Evolutionary conservation across 2,329 filamentous ascomycete genomes (phyloP).

Genomic region (Cryphonectria radicalis): DNA sequence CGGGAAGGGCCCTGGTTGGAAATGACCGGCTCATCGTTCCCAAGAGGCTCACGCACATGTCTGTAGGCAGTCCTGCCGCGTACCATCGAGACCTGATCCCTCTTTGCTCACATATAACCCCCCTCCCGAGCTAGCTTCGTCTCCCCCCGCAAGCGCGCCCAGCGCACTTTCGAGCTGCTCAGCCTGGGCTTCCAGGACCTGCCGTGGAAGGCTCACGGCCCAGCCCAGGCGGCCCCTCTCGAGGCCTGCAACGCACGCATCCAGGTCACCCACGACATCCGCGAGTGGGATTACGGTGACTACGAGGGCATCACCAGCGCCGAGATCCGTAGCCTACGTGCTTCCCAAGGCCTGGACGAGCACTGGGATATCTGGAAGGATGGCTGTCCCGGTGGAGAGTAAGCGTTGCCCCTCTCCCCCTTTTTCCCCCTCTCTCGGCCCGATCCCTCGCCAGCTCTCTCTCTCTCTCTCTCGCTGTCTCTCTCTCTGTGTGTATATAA

Average conservation of each 20-base stretch:
- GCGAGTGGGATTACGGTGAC: slow-evolving; percentile 87
- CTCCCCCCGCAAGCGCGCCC: slow-evolving; percentile 81
- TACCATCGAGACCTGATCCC: background rate
- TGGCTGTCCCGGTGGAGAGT: slow-evolving; percentile 85
- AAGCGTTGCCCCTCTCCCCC: slow-evolving; percentile 41
- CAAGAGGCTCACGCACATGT: slow-evolving; percentile 81
- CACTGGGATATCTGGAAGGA: slow-evolving; percentile 90
- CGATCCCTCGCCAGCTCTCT: background rate
- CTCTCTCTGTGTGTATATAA: no score
- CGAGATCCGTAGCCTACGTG: slow-evolving; percentile 65
- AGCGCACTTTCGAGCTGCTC: slow-evolving; percentile 87
- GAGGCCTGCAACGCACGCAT: slow-evolving; percentile 63
- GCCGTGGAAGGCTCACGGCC: slow-evolving; percentile 67
- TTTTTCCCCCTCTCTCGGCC: background rate
- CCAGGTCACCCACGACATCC: slow-evolving; percentile 71
- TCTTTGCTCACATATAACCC: background rate
- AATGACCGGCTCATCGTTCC: slow-evolving; percentile 84
- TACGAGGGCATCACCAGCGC: slow-evolving; percentile 81
- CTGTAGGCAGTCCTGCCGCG: slow-evolving; percentile 38
- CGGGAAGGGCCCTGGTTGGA: slow-evolving; percentile 82
- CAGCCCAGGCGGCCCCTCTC: slow-evolving; percentile 38
- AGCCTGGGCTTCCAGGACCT: slow-evolving; percentile 72
- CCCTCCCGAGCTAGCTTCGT: slow-evolving; percentile 65
- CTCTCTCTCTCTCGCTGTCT: no score
- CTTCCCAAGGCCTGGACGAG: slow-evolving; percentile 58